phyloP scores from a whole-genome alignment of 78 protist species.

The Andalucia godoyi region DNA sequence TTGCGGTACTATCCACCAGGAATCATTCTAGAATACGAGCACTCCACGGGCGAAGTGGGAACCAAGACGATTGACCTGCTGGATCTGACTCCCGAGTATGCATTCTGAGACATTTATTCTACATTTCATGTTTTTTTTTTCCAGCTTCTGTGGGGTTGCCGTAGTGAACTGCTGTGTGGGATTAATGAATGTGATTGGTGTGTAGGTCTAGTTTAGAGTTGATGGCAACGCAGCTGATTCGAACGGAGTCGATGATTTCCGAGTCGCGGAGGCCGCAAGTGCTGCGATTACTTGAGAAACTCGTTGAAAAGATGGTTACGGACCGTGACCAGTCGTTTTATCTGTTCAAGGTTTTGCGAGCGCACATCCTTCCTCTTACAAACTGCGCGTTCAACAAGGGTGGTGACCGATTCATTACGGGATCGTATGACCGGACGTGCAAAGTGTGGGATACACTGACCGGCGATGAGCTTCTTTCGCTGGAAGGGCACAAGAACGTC shows the following conservation, averaged over 20 bases:
- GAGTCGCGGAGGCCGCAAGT: constrained; percentile 22
- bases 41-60: background rate
- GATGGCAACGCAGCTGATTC: constrained; percentile 16
- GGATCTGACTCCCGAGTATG: constrained; percentile 11
- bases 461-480: constrained; percentile 39
- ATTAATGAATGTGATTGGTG: background rate
- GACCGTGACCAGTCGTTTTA: constrained; percentile 11
- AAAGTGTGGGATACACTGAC: constrained; percentile 54
- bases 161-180: no score
- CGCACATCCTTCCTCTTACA: constrained; percentile 65
- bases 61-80: constrained; percentile 32
- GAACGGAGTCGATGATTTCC: constrained; percentile 33
- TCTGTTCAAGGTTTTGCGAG: constrained; percentile 40
- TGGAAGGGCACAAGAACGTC: constrained; percentile 65
- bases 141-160: no score
- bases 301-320: background rate
- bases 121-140: no score
- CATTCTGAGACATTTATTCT: background rate
- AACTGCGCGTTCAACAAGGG: constrained; percentile 53
- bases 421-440: constrained; percentile 60
- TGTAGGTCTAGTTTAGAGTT: constrained; percentile 29
- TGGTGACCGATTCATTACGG: constrained; percentile 50
- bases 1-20: constrained; percentile 72
- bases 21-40: constrained; percentile 49
- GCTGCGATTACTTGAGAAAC: constrained; percentile 2